Percentiles rank a stretch among this genome's conserved stretches.
phyloP scores from a whole-genome alignment of 352 stramenopile genomes.

The Pythium aquatile region DNA sequence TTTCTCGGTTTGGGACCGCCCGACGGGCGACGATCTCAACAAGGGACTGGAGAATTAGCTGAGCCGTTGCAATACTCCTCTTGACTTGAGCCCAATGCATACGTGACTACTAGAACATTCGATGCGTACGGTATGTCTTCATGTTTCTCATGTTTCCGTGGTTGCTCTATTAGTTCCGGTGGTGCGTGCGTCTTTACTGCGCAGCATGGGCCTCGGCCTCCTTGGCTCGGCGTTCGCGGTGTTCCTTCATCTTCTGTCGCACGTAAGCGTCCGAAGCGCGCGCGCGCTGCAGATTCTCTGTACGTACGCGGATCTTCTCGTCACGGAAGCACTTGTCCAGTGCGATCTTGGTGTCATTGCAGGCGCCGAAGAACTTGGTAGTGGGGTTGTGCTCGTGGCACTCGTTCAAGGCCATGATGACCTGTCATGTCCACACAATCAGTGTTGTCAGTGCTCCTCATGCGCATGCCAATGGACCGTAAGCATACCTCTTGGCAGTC shows the following conservation, averaged over 20 bases:
- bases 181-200: not conserved
- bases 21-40: conserved; percentile 54
- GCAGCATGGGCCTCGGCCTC: conserved; percentile 11
- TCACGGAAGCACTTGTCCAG: conserved; percentile 78
- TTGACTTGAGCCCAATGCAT: not conserved
- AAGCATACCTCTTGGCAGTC: conserved; percentile 68
- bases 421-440: conserved; percentile 29
- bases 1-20: conserved; percentile 77
- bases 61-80: not conserved
- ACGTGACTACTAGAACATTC: not conserved
- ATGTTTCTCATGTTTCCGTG: not conserved
- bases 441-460: not conserved
- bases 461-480: not conserved
- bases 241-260: conserved; percentile 76
- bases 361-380: conserved; percentile 77
- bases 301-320: conserved; percentile 64
- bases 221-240: conserved; percentile 42
- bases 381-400: conserved; percentile 78
- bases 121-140: no score
- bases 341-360: conserved; percentile 65
- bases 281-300: conserved; percentile 61
- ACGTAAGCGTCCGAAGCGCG: conserved; percentile 68
- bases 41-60: conserved; percentile 48
- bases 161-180: not conserved
- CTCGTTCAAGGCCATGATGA: conserved; percentile 61